A percentile compares a stretch with the other conserved stretches of the same genome.
phyloP scores from a whole-genome alignment of 129 eudicot species.

The Artemisia annua region DNA sequence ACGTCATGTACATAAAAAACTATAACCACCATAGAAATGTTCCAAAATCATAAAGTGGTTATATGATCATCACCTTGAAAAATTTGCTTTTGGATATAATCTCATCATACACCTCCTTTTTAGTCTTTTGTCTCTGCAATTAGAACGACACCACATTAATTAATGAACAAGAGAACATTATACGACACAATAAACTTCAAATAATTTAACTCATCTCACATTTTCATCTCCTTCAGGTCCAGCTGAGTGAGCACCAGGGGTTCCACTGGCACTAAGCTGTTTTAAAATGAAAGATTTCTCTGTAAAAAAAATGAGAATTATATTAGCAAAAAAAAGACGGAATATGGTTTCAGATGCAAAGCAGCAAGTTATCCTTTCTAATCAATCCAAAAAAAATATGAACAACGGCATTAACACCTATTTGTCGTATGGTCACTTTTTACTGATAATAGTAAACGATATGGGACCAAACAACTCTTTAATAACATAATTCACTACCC shows the following conservation, averaged over 20 bases:
- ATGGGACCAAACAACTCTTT: not conserved
- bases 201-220: constrained; percentile 37
- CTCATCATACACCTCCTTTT: constrained; percentile 88
- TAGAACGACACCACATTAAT: constrained; percentile 19
- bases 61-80: constrained; percentile 63
- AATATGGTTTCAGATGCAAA: constrained; percentile 20
- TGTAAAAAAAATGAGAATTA: constrained; percentile 26
- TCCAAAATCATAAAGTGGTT: not conserved
- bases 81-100: constrained; percentile 82
- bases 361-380: constrained; percentile 3
- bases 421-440: not conserved
- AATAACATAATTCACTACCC: not conserved
- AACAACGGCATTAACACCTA: not conserved
- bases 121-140: constrained; percentile 79
- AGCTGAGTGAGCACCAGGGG: constrained; percentile 36
- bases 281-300: constrained; percentile 51
- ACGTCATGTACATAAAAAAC: constrained; percentile 16
- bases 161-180: not conserved
- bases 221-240: constrained; percentile 50
- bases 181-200: not conserved
- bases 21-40: not conserved
- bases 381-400: constrained; percentile 2
- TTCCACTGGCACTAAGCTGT: constrained; percentile 46
- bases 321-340: constrained; percentile 2
- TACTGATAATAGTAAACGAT: not conserved